Percentiles rank a stretch among this genome's conserved stretches.
These are phyloP conservation scores for Linum usitatissimum DNA, from an alignment of 345 rosid genomes.

Conservation along the genomic window DNA sequence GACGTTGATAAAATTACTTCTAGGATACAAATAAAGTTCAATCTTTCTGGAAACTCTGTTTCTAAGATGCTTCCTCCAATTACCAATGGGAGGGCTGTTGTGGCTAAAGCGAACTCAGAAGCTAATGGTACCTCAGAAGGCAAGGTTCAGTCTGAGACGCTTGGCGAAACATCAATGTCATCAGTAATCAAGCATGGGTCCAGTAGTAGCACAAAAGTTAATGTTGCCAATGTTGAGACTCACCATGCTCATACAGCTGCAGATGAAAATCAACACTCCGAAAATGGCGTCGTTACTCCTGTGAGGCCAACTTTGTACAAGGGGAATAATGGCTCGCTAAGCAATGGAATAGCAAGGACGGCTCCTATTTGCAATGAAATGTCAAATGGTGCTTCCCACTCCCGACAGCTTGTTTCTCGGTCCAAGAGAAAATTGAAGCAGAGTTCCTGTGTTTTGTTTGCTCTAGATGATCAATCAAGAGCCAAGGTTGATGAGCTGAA, in stretches of 20 bases:
- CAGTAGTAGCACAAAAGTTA: slow-evolving; percentile 29
- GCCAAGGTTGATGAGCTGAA: slow-evolving; percentile 54
- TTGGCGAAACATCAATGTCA: slow-evolving; percentile 28
- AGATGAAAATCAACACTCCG: slow-evolving; percentile 24
- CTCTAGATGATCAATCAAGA: slow-evolving; percentile 47
- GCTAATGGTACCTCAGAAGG: slow-evolving; percentile 27
- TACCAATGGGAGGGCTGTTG: slow-evolving; percentile 35
- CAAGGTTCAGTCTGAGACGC: slow-evolving; percentile 22
- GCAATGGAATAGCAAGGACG: slow-evolving; percentile 12
- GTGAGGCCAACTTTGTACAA: slow-evolving; percentile 24
- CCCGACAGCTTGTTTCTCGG: slow-evolving; percentile 21
- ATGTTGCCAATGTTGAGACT: slow-evolving; percentile 22
- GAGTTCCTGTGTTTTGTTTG: slow-evolving; percentile 44
- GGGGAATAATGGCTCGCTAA: slow-evolving; percentile 23
- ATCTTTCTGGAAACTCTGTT: slow-evolving; percentile 42
- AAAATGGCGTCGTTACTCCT: slow-evolving; percentile 15
- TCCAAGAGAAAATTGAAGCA: slow-evolving; percentile 37
- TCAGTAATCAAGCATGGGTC: slow-evolving; percentile 19
- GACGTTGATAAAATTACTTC: slow-evolving; percentile 51
- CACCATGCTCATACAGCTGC: slow-evolving; percentile 13
- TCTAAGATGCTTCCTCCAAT: slow-evolving; percentile 36
- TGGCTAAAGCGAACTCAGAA: slow-evolving; percentile 31
- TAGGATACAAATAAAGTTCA: slow-evolving; percentile 40
- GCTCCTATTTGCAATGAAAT: slow-evolving; percentile 22
- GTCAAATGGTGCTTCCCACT: slow-evolving; percentile 24